Evolutionary conservation across 805 yeast genomes (phyloP), one percentile per base, ranked within the genome.

Genomic region (Kazachstania kunashirensis): DNA sequence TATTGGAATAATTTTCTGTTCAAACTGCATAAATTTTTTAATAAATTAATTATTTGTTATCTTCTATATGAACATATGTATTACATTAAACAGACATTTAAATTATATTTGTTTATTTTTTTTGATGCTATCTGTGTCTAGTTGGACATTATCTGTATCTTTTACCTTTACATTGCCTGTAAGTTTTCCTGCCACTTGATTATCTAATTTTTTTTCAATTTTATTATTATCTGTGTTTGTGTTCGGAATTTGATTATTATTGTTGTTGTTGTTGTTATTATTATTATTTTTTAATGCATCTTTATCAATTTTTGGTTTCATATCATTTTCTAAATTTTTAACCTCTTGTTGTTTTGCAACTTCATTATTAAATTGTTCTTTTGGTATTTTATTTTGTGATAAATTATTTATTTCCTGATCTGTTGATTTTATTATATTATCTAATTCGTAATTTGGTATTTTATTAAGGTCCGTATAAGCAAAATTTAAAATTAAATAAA

Each of bases 401-500:
- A n/a, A n/a, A n/a, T n/a, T n/a, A n/a, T n/a, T n/a, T n/a, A n/a
- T n/a, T n/a, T n/a, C n/a, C n/a, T n/a, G n/a, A n/a, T n/a, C n/a
- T n/a, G n/a, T n/a, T n/a, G n/a, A n/a, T n/a, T n/a, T 29, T 17
- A 18, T 29, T 25, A 12, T 33, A 7, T n/a, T n/a, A n/a, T 58
- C 64, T 19, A 59, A 38, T 29, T 56, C 59, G 28, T 49, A 47
- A 14, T 42, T 40, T 1, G 44, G 44, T 11, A 49, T 59, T 23
- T 45, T 47, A 15, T 43, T 40, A n/a, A 42, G 8, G 31, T 43
- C 53, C 8, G 43, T 31, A 30, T 41, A 42, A 5, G 36, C 50
- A 12, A 42, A 10, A 18, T 43, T 38, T 17, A 68, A 49, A 25
- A 65, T 35, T 3, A 57, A 42, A 4, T 62, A 65, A 13, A 68